Base-by-base conservation (phyloP, 768 basidiomycete species). In the Bullera alba region DNA sequence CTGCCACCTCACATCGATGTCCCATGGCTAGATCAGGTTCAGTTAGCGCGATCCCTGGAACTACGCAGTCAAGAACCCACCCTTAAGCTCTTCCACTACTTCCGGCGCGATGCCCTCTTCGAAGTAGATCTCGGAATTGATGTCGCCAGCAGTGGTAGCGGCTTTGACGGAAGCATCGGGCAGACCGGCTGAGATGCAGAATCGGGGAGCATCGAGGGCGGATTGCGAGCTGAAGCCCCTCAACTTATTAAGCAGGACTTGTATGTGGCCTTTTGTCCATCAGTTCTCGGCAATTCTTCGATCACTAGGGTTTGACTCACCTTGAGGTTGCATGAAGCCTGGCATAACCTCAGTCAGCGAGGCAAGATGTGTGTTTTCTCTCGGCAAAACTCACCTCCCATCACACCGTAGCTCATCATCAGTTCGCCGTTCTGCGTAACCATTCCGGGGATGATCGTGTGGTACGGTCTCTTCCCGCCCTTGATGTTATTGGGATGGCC, bases 161-260 rank as follows among this genome's bases (percentile, higher is more conserved):
- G 76, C 70, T 28, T 74, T 73, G 21, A 73, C 76, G 36, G 79
- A 76, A 2, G 79, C 64, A 54, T 85, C 82, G 0, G 87, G 85
- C 49, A 78, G 79, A 22, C 85, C 86, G 16, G 88, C 81, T 14
- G 89, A 91, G 51, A 97, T 96, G 68, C 92, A 97, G 76, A 97
- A 95, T 14, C 93, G 82, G 7, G 92, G 93, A 0, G 90, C 85
- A 72, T 96, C 93, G 30, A 99, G 80, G 14, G 91, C 87, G 2
- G 87, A 82, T 74, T 99, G 95, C 0, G 83, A 79, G 2, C 83
- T 85, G 70, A 82, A 87, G 2, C 92, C 92, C 39, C 90, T 80
- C 23, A 96, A 78, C 45, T 95, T 79, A 67, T 91, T 95, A 25
- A 96, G 73, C 22, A 97, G 77, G 5, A 96, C 91, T 73, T 99